Base-by-base conservation (phyloP, 805 yeast genomes). In the Candida dendrica region DNA sequence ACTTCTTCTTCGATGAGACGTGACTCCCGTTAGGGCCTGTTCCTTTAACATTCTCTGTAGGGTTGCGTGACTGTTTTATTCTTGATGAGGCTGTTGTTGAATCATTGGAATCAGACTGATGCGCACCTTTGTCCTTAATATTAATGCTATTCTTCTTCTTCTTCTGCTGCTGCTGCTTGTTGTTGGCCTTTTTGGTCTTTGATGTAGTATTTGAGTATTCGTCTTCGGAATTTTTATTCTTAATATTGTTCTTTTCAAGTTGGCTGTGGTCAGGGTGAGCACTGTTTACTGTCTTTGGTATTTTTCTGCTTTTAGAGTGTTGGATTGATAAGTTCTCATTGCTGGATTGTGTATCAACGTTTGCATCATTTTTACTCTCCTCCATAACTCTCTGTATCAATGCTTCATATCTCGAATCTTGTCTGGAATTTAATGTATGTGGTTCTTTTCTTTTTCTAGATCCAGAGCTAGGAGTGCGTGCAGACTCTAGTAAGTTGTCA, bases 331-430 rank as follows among this genome's bases (percentile, higher is more conserved):
- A 31, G n/a, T 35, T 18, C 11, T 15, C 16, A 3, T 40, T 42
- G 16, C 17, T 19, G 4, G 19, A 15, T 3, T 6, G 17, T 9
- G 13, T 48, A 15, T 42, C 52, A n/a, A 46, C 49, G 26, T 54
- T 55, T 1, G 66, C 66, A 24, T 64, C 64, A 32, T 61, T 60
- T 47, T 61, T 60, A 40, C 71, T 65, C 44, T 66, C 72, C 36
- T 61, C 61, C 39, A 68, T 55, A 1, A 65, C 73, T 42, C 68
- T 58, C 42, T 68, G 65, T 13, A 68, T 49, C 61, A 67, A 58
- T 22, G 63, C 58, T 48, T 66, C 71, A 44, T 66, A 68, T 33
- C 69, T 66, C n/a, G 66, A 64, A 42, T 68, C 73, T 46, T 67
- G 71, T 45, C 71, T 59, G 3, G 69, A 66, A 39, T 57, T 54